Percentiles rank a stretch among this genome's conserved stretches.
phyloP scores from a whole-genome alignment of 179 eudicot species.

The Beta corolliflora region DNA sequence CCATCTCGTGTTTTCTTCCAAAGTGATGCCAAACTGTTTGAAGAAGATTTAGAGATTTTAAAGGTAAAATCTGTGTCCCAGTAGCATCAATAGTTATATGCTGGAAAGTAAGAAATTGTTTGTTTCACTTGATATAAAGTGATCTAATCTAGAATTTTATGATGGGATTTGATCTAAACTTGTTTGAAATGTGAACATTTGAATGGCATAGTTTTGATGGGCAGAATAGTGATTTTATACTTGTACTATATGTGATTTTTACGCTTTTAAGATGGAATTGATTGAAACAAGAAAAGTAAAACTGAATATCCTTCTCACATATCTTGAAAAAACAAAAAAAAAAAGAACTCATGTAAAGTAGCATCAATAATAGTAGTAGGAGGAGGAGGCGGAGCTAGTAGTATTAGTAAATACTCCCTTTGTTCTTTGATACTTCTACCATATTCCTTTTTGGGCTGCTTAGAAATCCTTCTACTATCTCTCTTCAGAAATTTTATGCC shows the following conservation, averaged over 20 bases:
- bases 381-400: too few species aligned
- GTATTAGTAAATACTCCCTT: too few species aligned
- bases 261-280: neutral
- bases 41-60: conserved; percentile 87
- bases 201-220: neutral
- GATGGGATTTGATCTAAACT: neutral
- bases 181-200: neutral
- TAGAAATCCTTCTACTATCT: too few species aligned
- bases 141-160: neutral
- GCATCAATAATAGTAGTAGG: too few species aligned
- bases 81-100: neutral
- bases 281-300: too few species aligned
- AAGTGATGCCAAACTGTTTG: conserved; percentile 78
- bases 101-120: neutral
- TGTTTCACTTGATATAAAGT: neutral
- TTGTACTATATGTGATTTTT: neutral
- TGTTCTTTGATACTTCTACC: too few species aligned
- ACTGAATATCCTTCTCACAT: too few species aligned
- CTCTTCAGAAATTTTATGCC: too few species aligned
- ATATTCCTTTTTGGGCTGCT: too few species aligned
- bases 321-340: too few species aligned
- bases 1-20: conserved; percentile 77
- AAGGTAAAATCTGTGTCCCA: conserved; percentile 55
- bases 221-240: neutral
- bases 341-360: too few species aligned